These are phyloP conservation scores for Trichoderma aggressivum DNA, from an alignment of 2,329 filamentous ascomycete species.

Conservation along the genomic window DNA sequence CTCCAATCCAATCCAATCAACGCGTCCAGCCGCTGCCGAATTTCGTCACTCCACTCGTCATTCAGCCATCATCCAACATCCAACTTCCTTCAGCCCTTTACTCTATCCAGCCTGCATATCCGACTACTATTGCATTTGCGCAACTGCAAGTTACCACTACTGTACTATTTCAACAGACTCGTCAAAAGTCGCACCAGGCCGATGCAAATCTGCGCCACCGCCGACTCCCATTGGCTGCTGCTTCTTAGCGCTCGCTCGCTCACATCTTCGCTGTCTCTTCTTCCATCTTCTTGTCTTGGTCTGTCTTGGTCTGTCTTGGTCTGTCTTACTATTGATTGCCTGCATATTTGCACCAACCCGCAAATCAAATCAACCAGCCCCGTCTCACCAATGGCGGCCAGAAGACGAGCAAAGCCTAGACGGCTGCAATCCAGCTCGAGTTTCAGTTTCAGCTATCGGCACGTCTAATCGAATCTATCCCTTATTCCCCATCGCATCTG, in stretches of 20 bases:
- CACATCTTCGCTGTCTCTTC: not conserved
- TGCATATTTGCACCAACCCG: not conserved
- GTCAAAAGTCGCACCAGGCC: slow-evolving; percentile 6
- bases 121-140: not conserved
- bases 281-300: too few relatives aligned
- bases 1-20: not conserved
- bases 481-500: not conserved
- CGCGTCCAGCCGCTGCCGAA: not conserved
- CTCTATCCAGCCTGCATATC: not conserved
- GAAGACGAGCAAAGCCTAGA: not conserved
- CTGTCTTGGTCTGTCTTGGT: not conserved
- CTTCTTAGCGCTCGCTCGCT: not conserved
- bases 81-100: not conserved
- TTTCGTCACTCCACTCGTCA: not conserved
- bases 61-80: not conserved
- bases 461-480: not conserved
- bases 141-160: too few relatives aligned
- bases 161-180: not conserved
- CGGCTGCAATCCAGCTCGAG: not conserved
- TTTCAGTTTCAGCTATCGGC: slow-evolving; percentile 5
- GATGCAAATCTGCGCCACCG: not conserved
- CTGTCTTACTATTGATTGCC: not conserved
- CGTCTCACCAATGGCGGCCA: not conserved
- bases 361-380: not conserved
- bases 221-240: not conserved